phyloP scores from a whole-genome alignment of 2,329 filamentous ascomycete species.

The Hortaea sp. region DNA sequence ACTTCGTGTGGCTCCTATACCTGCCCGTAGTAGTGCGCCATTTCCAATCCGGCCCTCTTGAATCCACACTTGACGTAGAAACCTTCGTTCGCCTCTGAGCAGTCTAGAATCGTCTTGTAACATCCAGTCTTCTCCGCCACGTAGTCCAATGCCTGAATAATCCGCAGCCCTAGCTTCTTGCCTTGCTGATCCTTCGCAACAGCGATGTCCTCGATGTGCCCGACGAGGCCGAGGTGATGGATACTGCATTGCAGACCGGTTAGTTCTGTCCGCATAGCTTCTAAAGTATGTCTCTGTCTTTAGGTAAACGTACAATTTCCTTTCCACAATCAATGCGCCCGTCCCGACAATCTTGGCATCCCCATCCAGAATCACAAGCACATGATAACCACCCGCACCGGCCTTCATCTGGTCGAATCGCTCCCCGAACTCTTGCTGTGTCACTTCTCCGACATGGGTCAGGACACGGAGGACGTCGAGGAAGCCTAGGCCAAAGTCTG shows the following conservation, averaged over 20 bases:
- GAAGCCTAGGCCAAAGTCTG: constrained; percentile 73
- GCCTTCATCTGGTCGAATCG: constrained; percentile 71
- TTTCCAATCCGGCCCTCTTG: constrained; percentile 81
- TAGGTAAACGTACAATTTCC: constrained; percentile 63
- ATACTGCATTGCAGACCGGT: constrained; percentile 33
- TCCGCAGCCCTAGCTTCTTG: constrained; percentile 84
- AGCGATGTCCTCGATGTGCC: constrained; percentile 96
- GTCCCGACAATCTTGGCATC: constrained; percentile 70
- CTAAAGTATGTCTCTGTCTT: too few relatives aligned
- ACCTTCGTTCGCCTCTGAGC: constrained; percentile 89
- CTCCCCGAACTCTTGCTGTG: constrained; percentile 61
- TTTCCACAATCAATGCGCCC: constrained; percentile 81
- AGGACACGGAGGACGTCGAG: constrained; percentile 85
- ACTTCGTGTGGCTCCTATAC: neutral
- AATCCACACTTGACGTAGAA: constrained; percentile 99
- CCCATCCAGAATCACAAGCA: constrained; percentile 74
- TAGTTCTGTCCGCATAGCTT: neutral
- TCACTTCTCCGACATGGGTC: constrained; percentile 84
- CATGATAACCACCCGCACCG: constrained; percentile 64
- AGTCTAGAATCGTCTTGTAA: constrained; percentile 95
- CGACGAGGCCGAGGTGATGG: constrained; percentile 70
- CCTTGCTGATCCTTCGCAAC: constrained; percentile 92
- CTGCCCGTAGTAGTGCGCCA: constrained; percentile 76
- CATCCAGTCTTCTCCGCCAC: constrained; percentile 83
- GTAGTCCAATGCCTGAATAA: constrained; percentile 88